Conservation (phyloP, 2,329 filamentous ascomycete genomes). For the Lasiodiplodia hormozganensis region DNA sequence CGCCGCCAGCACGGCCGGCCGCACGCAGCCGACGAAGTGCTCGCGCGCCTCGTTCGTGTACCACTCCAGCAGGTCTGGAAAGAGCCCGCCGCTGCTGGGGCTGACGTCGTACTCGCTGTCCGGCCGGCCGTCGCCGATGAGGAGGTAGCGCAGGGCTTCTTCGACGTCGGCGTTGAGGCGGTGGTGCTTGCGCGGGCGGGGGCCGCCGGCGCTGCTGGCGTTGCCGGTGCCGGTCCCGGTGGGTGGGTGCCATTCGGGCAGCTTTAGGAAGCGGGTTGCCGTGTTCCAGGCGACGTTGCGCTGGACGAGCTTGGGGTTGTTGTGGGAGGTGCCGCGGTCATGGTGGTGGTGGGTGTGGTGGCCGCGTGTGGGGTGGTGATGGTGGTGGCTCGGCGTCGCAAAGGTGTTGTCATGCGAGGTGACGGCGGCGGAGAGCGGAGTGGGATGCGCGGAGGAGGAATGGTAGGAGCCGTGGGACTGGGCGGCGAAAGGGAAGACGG, state of each 20-base stretch:
- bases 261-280: slow-evolving; percentile 52
- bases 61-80: slow-evolving; percentile 51
- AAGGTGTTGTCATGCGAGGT: slow-evolving; percentile 3
- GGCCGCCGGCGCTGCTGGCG: slow-evolving; percentile 32
- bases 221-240: slow-evolving; percentile 33
- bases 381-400: background rate
- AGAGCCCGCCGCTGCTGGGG: background rate
- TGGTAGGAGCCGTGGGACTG: slow-evolving; percentile 1
- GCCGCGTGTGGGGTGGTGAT: slow-evolving; percentile 36
- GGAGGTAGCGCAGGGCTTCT: slow-evolving; percentile 45
- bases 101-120: slow-evolving; percentile 31
- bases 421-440: slow-evolving; percentile 24
- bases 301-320: slow-evolving; percentile 34
- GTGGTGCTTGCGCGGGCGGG: slow-evolving; percentile 34
- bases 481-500: slow-evolving; percentile 50
- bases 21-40: slow-evolving; percentile 49
- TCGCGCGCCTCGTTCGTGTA: slow-evolving; percentile 52
- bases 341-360: slow-evolving; percentile 37
- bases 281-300: slow-evolving; percentile 54
- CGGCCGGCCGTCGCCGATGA: slow-evolving; percentile 40
- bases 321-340: background rate
- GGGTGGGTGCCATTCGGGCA: slow-evolving; percentile 35
- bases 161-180: slow-evolving; percentile 39
- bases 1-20: slow-evolving; percentile 37
- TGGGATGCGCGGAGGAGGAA: slow-evolving; percentile 43